Conservation (phyloP, 441 rosid species). For the Erysimum pusillum region DNA sequence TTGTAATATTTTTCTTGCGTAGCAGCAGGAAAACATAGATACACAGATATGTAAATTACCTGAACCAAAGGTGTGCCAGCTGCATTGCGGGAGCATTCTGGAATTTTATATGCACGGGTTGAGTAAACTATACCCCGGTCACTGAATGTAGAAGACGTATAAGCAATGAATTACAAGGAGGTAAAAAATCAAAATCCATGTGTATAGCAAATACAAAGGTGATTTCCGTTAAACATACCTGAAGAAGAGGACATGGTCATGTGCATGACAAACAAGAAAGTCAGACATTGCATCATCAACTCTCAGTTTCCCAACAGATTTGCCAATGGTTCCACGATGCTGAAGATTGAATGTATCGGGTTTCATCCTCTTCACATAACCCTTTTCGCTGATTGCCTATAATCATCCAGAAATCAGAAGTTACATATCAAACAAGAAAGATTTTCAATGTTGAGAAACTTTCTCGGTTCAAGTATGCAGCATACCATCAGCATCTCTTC, state of each 20-base stretch:
- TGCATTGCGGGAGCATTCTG: constrained; percentile 88
- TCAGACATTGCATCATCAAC: constrained; percentile 94
- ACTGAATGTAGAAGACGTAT: constrained; percentile 54
- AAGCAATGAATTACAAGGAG: constrained; percentile 13
- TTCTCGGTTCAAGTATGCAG: constrained; percentile 35
- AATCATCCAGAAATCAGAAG: constrained; percentile 41
- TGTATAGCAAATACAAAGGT: not conserved
- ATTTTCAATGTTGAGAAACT: constrained; percentile 3
- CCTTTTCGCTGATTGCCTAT: constrained; percentile 96
- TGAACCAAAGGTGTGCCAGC: constrained; percentile 96
- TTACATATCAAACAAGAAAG: constrained; percentile 15
- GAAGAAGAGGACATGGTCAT: constrained; percentile 92
- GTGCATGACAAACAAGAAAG: constrained; percentile 89
- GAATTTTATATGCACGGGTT: constrained; percentile 95
- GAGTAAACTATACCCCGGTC: constrained; percentile 94
- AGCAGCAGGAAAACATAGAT: constrained; percentile 30
- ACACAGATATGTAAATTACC: constrained; percentile 55
- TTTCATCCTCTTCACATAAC: constrained; percentile 95
- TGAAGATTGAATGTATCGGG: constrained; percentile 92
- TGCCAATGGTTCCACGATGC: constrained; percentile 94
- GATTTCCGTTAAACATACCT: constrained; percentile 57
- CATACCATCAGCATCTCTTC: constrained; percentile 93
- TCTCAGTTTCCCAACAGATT: constrained; percentile 95
- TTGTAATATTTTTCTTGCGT: constrained; percentile 6
- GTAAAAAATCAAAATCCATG: constrained; percentile 1